phyloP scores from a whole-genome alignment of 352 stramenopile genomes.

The Globisporangium lucens region DNA sequence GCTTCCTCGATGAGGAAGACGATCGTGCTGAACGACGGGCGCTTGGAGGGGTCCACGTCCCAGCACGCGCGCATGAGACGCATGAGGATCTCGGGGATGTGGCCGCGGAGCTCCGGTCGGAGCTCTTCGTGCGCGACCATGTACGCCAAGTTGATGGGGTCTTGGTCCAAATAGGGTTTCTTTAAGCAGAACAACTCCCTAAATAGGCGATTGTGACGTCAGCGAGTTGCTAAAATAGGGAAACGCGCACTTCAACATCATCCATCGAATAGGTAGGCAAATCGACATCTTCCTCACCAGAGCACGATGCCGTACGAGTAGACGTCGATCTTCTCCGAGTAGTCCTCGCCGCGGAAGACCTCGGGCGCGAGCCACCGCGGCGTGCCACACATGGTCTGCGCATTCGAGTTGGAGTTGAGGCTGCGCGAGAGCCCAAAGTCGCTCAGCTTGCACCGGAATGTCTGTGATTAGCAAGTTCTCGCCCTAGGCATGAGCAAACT shows the following conservation, averaged over 20 bases:
- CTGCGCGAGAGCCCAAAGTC: conserved; percentile 74
- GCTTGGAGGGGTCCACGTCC: conserved; percentile 48
- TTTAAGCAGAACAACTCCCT: conserved; percentile 85
- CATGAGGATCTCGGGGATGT: conserved; percentile 68
- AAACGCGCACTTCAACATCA: not conserved
- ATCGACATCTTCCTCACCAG: conserved; percentile 31
- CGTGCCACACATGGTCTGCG: conserved; percentile 74
- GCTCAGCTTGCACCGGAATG: conserved; percentile 70
- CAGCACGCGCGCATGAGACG: conserved; percentile 67
- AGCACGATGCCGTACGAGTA: conserved; percentile 85
- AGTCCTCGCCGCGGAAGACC: conserved; percentile 80
- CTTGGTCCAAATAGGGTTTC: conserved; percentile 77
- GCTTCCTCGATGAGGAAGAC: conserved; percentile 63
- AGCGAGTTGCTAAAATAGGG: not conserved
- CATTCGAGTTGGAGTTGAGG: conserved; percentile 62
- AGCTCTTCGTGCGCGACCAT: conserved; percentile 75
- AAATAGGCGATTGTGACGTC: conserved; percentile 1
- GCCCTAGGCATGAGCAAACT: conserved; percentile 20
- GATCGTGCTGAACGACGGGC: conserved; percentile 55
- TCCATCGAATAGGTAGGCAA: not conserved
- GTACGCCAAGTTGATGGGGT: conserved; percentile 75
- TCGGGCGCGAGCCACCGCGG: conserved; percentile 76
- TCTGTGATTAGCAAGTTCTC: conserved; percentile 73
- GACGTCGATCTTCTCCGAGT: conserved; percentile 84
- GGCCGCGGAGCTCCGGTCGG: conserved; percentile 50